Conservation (phyloP, 495 filamentous ascomycete species). For the Penicillium roqueforti region DNA sequence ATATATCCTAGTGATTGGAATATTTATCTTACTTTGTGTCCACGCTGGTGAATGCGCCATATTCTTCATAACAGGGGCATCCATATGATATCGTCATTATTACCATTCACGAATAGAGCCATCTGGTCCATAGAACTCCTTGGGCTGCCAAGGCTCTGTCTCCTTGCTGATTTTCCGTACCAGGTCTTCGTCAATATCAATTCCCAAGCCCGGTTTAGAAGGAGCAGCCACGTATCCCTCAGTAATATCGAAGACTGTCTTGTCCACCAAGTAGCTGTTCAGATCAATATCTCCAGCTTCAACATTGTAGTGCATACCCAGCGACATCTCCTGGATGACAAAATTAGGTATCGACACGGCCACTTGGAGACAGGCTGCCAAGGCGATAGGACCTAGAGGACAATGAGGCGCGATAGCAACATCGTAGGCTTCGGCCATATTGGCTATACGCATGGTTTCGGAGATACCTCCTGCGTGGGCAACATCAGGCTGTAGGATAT, state of each 20-base stretch:
- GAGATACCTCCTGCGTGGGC: slow-evolving; percentile 76
- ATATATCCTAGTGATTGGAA: not conserved
- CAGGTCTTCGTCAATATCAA: slow-evolving; percentile 68
- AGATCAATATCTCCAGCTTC: slow-evolving; percentile 61
- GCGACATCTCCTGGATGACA: slow-evolving; percentile 76
- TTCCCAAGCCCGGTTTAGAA: slow-evolving; percentile 63
- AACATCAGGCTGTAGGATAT: slow-evolving; percentile 75
- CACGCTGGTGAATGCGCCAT: not conserved
- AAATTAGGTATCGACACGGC: slow-evolving; percentile 66
- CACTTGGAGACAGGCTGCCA: slow-evolving; percentile 71
- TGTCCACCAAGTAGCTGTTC: slow-evolving; percentile 63
- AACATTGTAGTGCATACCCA: slow-evolving; percentile 77
- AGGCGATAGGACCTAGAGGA: slow-evolving; percentile 70
- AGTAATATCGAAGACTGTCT: slow-evolving; percentile 58
- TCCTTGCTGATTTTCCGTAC: slow-evolving; percentile 54
- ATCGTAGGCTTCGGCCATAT: slow-evolving; percentile 75
- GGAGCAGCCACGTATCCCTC: slow-evolving; percentile 65
- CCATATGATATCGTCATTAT: not conserved
- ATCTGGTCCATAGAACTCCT: slow-evolving; percentile 67
- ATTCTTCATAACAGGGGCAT: not conserved
- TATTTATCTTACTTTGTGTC: not conserved
- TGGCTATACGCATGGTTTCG: slow-evolving; percentile 65
- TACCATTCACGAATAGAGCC: slow-evolving; percentile 75
- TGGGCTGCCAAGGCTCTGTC: slow-evolving; percentile 54
- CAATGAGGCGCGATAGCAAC: slow-evolving; percentile 77